Conservation (phyloP, 2,329 filamentous ascomycete species). For the Nothopassalora personata region DNA sequence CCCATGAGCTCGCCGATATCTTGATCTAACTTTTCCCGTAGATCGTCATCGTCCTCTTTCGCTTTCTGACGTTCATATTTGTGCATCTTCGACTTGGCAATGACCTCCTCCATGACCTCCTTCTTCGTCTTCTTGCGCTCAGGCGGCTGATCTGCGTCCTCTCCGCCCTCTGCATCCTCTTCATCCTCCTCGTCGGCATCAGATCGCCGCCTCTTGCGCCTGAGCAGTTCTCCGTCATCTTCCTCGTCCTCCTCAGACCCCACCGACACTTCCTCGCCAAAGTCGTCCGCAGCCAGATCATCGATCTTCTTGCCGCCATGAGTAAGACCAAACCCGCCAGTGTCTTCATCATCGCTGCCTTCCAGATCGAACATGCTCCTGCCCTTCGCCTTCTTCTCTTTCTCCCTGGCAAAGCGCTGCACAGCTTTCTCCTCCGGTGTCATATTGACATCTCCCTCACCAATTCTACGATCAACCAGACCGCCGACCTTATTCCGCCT, state of each 20-base stretch:
- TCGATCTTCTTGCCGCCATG: conserved; percentile 65
- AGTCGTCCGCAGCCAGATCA: conserved; percentile 74
- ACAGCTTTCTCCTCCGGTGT: conserved; percentile 87
- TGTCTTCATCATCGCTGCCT: conserved; percentile 62
- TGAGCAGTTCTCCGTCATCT: conserved; percentile 35
- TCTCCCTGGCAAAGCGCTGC: conserved; percentile 84
- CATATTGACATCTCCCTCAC: conserved; percentile 92
- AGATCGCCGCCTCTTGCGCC: conserved; percentile 42
- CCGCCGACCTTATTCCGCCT: conserved; percentile 85
- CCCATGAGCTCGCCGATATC: conserved; percentile 71
- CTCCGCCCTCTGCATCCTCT: conserved; percentile 46
- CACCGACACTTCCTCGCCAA: conserved; percentile 43
- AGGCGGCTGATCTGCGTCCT: conserved; percentile 53
- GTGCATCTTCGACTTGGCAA: conserved; percentile 92
- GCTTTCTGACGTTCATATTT: conserved; percentile 89
- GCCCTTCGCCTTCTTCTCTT: conserved; percentile 71
- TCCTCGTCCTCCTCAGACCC: conserved; percentile 28
- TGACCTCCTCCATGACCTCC: conserved; percentile 96
- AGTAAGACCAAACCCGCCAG: conserved; percentile 53
- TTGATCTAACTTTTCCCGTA: conserved; percentile 78
- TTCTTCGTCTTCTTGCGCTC: conserved; percentile 91
- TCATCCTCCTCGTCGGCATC: conserved; percentile 54
- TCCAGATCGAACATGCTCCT: conserved; percentile 85
- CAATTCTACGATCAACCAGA: conserved; percentile 87
- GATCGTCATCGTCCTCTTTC: conserved; percentile 88